Percentiles rank a stretch among this genome's conserved stretches.
These are phyloP conservation scores for Galerina marginata DNA, from an alignment of 768 basidiomycete genomes.

Conservation along the genomic window DNA sequence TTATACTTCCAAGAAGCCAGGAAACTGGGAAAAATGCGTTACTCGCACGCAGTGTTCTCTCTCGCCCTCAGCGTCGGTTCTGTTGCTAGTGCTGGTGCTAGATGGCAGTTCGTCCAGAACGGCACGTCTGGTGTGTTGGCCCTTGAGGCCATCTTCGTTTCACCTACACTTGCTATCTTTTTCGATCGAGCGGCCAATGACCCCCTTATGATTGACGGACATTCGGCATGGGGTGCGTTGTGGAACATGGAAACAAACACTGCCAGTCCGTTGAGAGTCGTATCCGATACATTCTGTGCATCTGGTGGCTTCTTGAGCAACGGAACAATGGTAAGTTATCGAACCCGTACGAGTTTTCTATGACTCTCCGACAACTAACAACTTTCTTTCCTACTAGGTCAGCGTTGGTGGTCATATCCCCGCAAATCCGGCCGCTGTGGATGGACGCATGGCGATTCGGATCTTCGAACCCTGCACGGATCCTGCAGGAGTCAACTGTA, in stretches of 20 bases:
- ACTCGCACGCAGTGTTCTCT: neutral
- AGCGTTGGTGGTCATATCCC: conserved; percentile 37
- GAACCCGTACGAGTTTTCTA: neutral
- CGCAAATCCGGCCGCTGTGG: conserved; percentile 30
- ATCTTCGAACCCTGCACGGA: conserved; percentile 46
- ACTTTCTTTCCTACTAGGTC: conserved; percentile 22
- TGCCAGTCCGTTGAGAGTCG: conserved; percentile 37
- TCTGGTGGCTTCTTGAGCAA: conserved; percentile 47
- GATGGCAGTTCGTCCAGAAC: conserved; percentile 35
- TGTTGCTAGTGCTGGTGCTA: conserved; percentile 1
- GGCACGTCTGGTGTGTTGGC: conserved; percentile 34
- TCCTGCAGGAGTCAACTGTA: conserved; percentile 34
- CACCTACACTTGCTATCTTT: conserved; percentile 35
- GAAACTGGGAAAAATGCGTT: too few species aligned
- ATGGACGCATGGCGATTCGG: conserved; percentile 43
- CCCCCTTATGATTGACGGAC: conserved; percentile 44
- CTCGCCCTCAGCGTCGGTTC: conserved; percentile 4
- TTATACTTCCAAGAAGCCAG: too few species aligned
- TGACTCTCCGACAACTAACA: neutral
- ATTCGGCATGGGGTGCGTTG: conserved; percentile 51
- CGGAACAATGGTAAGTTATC: conserved; percentile 40
- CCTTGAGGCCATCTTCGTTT: conserved; percentile 34
- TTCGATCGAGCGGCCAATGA: conserved; percentile 41
- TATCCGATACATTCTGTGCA: conserved; percentile 50
- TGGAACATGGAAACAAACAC: conserved; percentile 46